phyloP scores from a whole-genome alignment of 495 filamentous ascomycete genomes.

The Emericellopsis terricola region DNA sequence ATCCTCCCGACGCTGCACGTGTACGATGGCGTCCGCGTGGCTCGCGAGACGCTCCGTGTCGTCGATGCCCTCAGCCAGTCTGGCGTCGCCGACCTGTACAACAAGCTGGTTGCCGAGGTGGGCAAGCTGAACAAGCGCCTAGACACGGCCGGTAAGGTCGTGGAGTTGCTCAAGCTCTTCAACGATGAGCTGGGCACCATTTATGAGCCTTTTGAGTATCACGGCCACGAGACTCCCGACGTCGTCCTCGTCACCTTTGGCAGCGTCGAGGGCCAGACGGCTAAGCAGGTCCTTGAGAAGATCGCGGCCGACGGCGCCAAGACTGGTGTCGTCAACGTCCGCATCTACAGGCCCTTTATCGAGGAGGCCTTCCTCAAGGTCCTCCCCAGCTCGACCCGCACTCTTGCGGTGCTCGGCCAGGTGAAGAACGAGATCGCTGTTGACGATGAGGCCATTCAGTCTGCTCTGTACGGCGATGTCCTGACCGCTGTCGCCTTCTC shows the following conservation, averaged over 20 bases:
- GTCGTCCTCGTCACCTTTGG: conserved; percentile 83
- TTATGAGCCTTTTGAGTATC: conserved; percentile 85
- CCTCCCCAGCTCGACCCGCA: conserved; percentile 56
- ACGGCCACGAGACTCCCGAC: conserved; percentile 61
- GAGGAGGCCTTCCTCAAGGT: conserved; percentile 79
- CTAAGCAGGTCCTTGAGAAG: conserved; percentile 60
- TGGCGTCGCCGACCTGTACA: conserved; percentile 52
- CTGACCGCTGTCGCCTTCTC: conserved; percentile 70
- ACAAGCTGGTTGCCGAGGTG: conserved; percentile 39
- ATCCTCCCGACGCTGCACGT: conserved; percentile 75
- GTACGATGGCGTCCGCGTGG: conserved; percentile 78
- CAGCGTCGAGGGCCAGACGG: conserved; percentile 71
- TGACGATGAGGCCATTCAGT: conserved; percentile 54
- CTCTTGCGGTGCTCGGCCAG: conserved; percentile 50
- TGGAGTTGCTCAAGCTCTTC: conserved; percentile 58
- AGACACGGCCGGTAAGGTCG: conserved; percentile 54
- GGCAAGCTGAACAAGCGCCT: conserved; percentile 50
- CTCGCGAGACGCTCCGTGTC: conserved; percentile 69
- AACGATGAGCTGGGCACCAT: conserved; percentile 88
- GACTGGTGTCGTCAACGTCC: conserved; percentile 77
- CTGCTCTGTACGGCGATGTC: conserved; percentile 76
- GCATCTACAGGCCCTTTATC: conserved; percentile 84
- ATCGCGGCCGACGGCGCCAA: conserved; percentile 52
- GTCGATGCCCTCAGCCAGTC: conserved; percentile 65
- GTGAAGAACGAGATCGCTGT: conserved; percentile 32